A percentile compares a stretch with the other conserved stretches of the same genome.
phyloP scores from a whole-genome alignment of 164 flowering plant species.

The Stephania yunnanensis region DNA sequence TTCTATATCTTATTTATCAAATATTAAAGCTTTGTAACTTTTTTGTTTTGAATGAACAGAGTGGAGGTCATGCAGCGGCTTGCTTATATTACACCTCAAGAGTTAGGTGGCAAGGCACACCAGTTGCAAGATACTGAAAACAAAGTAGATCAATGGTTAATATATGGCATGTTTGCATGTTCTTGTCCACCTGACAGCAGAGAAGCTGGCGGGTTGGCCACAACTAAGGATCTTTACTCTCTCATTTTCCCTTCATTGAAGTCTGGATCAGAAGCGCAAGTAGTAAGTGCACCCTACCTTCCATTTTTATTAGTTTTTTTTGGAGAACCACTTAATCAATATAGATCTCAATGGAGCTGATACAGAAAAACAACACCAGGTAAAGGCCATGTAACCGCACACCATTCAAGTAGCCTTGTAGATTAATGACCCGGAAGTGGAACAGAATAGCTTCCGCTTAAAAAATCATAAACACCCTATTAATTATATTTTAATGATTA shows the following conservation, averaged over 20 bases:
- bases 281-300: slow-evolving; percentile 43
- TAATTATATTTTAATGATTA: background rate
- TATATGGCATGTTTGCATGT: slow-evolving; percentile 95
- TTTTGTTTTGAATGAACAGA: slow-evolving; percentile 36
- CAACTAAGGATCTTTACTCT: slow-evolving; percentile 73
- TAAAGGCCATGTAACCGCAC: background rate
- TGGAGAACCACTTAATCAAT: background rate
- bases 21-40: slow-evolving; percentile 4
- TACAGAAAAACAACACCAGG: background rate
- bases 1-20: background rate
- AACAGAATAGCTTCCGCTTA: background rate
- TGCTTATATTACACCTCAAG: slow-evolving; percentile 78
- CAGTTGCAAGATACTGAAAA: slow-evolving; percentile 83
- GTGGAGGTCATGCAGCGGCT: slow-evolving; percentile 80
- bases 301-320: background rate
- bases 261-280: slow-evolving; percentile 86
- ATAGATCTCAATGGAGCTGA: background rate
- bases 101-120: slow-evolving; percentile 93
- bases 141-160: slow-evolving; percentile 96
- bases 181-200: slow-evolving; percentile 78
- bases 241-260: slow-evolving; percentile 89
- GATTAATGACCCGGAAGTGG: background rate
- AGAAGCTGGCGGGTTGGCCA: slow-evolving; percentile 52
- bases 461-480: background rate
- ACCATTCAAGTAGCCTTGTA: background rate